Evolutionary conservation across 1,284 basidiomycete species (phyloP).

Genomic region (Boletus holoroseus): DNA sequence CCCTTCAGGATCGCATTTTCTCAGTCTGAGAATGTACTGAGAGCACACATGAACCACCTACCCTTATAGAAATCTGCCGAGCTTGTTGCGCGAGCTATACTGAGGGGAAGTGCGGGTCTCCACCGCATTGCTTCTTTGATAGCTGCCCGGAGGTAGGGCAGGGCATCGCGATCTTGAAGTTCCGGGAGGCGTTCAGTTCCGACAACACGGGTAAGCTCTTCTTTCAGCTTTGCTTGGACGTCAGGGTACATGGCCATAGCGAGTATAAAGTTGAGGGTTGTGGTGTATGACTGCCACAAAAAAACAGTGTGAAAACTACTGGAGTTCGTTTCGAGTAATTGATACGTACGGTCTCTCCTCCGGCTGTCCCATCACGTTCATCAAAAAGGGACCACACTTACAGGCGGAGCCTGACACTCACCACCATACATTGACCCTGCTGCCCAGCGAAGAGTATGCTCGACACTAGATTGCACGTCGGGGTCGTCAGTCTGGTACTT

Average conservation of each 20-base stretch:
- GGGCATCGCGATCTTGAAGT: constrained; percentile 27
- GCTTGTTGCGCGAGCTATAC: constrained; percentile 14
- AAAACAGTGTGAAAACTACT: not conserved
- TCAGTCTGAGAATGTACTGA: not conserved
- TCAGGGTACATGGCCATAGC: constrained; percentile 25
- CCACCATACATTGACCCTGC: constrained; percentile 29
- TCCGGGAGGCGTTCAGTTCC: constrained; percentile 28
- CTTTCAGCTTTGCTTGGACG: constrained; percentile 21
- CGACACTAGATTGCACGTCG: constrained; percentile 1
- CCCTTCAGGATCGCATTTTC: constrained; percentile 8
- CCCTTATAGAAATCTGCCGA: constrained; percentile 13
- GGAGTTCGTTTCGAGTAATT: not conserved
- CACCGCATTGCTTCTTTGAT: constrained; percentile 30
- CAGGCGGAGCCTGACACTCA: not conserved
- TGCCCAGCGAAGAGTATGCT: constrained; percentile 20
- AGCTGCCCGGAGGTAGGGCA: constrained; percentile 33
- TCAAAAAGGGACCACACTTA: not conserved
- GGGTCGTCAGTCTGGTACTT: constrained; percentile 12
- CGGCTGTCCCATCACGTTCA: constrained; percentile 13
- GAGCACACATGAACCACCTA: not conserved
- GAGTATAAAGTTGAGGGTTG: constrained; percentile 26
- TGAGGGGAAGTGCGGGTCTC: constrained; percentile 27
- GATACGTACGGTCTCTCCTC: constrained; percentile 22
- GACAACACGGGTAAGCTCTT: constrained; percentile 17
- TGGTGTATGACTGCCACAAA: constrained; percentile 23